Percentiles rank a stretch among this genome's conserved stretches.
These are phyloP conservation scores for Sporobolomyces phaffii DNA, from an alignment of 768 basidiomycete species.

Conservation along the genomic window DNA sequence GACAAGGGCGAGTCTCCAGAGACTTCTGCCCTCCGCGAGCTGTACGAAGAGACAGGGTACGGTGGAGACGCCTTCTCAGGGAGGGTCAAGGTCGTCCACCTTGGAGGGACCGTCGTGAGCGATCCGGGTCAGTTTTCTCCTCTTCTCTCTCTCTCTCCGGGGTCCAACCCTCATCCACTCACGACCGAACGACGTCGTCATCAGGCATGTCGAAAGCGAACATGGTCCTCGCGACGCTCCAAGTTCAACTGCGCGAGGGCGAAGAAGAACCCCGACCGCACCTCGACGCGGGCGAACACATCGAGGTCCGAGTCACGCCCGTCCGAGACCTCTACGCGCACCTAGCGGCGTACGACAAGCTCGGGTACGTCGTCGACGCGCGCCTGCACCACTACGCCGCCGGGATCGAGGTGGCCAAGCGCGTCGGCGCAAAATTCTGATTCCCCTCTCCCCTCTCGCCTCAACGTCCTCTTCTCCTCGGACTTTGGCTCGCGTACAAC, in stretches of 20 bases:
- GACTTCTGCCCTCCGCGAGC: constrained; percentile 74
- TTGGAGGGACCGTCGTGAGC: constrained; percentile 52
- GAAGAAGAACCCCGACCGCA: constrained; percentile 58
- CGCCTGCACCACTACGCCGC: constrained; percentile 66
- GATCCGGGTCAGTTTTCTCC: neutral
- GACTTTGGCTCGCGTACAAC: no score
- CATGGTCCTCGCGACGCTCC: constrained; percentile 77
- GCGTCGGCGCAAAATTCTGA: constrained; percentile 1
- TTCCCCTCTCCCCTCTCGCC: no score
- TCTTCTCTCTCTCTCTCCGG: no score
- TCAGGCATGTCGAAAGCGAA: constrained; percentile 91
- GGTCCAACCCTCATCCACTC: no score
- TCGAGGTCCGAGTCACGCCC: constrained; percentile 66
- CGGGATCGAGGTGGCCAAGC: constrained; percentile 29
- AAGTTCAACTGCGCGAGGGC: constrained; percentile 54
- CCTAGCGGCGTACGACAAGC: constrained; percentile 53
- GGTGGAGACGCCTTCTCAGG: constrained; percentile 48
- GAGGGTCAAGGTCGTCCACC: constrained; percentile 56
- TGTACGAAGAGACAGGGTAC: constrained; percentile 90
- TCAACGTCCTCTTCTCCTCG: no score
- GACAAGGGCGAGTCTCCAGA: constrained; percentile 78
- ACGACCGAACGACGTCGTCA: neutral
- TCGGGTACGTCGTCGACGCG: constrained; percentile 63
- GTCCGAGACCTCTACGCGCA: constrained; percentile 61
- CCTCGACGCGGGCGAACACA: constrained; percentile 75